These are phyloP conservation scores for Fusarium continuum DNA, from an alignment of 2,329 filamentous ascomycete species.

Conservation along the genomic window DNA sequence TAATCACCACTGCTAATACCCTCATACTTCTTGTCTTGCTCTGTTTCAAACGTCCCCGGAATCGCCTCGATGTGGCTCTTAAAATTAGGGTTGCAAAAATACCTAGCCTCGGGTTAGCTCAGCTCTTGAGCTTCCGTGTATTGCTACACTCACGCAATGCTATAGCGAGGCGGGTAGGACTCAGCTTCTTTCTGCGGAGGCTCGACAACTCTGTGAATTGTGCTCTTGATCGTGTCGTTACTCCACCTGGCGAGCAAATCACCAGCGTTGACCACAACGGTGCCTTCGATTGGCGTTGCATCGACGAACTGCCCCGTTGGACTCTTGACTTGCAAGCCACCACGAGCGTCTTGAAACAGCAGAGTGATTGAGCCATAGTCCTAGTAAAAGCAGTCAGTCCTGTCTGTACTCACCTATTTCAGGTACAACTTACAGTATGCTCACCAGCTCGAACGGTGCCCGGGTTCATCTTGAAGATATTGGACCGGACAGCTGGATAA, in stretches of 20 bases:
- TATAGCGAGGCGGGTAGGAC: slow-evolving; percentile 80
- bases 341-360: slow-evolving; percentile 67
- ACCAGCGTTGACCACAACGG: slow-evolving; percentile 88
- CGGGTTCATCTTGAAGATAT: slow-evolving; percentile 72
- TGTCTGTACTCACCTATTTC: not conserved
- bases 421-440: slow-evolving; percentile 63
- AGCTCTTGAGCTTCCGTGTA: no score
- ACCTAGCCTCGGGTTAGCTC: slow-evolving; percentile 54
- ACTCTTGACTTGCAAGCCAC: slow-evolving; percentile 68
- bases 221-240: slow-evolving; percentile 91
- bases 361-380: slow-evolving; percentile 70
- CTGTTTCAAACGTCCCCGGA: slow-evolving; percentile 74
- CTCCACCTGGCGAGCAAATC: slow-evolving; percentile 89
- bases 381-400: slow-evolving; percentile 30
- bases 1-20: slow-evolving; percentile 84
- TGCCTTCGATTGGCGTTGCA: slow-evolving; percentile 81
- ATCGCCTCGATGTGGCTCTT: slow-evolving; percentile 80
- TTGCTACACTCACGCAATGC: slow-evolving; percentile 72
- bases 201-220: slow-evolving; percentile 89
- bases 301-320: slow-evolving; percentile 83
- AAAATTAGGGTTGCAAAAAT: slow-evolving; percentile 90
- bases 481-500: slow-evolving; percentile 74
- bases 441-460: slow-evolving; percentile 79
- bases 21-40: slow-evolving; percentile 79
- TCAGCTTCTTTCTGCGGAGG: slow-evolving; percentile 69